Conservation (phyloP, 164 flowering plant genomes). For the Piper longum region DNA sequence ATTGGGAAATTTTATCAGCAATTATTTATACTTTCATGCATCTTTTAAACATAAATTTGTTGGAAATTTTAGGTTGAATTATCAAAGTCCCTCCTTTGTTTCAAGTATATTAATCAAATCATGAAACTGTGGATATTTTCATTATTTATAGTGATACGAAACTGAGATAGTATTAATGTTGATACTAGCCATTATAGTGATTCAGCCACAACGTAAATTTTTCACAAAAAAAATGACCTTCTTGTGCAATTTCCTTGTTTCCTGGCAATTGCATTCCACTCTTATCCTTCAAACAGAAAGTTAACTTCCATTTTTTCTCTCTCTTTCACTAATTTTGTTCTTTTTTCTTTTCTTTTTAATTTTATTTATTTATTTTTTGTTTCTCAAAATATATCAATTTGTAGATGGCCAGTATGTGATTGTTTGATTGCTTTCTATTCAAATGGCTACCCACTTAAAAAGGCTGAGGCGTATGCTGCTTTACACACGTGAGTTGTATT, state of each 20-base stretch:
- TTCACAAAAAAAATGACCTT: no score
- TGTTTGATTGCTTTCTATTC: slow-evolving; percentile 97
- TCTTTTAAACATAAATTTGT: background rate
- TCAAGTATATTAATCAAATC: background rate
- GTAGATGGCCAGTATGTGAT: slow-evolving; percentile 96
- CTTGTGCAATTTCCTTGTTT: no score
- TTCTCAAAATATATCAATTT: slow-evolving; percentile 3
- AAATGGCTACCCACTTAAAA: slow-evolving; percentile 89
- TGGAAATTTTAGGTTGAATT: no score
- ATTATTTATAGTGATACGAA: background rate
- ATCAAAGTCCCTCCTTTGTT: no score
- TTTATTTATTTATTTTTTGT: background rate
- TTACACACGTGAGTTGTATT: slow-evolving; percentile 58
- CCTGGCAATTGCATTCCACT: background rate
- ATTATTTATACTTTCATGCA: background rate
- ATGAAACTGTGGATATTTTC: no score
- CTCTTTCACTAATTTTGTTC: no score
- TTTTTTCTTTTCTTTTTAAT: background rate
- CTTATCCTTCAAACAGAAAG: background rate
- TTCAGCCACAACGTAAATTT: no score
- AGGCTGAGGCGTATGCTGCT: slow-evolving; percentile 87
- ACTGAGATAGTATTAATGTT: background rate
- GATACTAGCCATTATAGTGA: background rate
- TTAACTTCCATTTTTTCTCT: no score
- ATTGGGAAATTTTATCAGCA: background rate